Evolutionary conservation across 805 yeast species (phyloP).

Genomic region (Lipomyces yamanashiensis): DNA sequence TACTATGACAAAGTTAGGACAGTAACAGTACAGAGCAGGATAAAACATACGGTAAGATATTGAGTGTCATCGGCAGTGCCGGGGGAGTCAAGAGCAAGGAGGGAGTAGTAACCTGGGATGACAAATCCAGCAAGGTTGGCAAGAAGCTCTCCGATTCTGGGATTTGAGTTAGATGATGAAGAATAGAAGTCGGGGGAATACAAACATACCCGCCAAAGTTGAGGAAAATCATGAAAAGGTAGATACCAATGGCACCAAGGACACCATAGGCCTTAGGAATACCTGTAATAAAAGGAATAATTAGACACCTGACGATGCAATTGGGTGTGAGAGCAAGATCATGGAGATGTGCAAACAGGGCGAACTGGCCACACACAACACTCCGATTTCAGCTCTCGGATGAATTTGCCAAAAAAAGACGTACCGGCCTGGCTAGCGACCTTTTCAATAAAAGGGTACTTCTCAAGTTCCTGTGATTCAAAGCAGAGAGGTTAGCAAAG

Average conservation of each 20-base stretch:
- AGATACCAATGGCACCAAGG: slow-evolving; percentile 64
- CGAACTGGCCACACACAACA: background rate
- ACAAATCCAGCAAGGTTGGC: slow-evolving; percentile 91
- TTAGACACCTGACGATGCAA: background rate
- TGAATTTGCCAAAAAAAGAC: slow-evolving; percentile 5
- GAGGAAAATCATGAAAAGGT: slow-evolving; percentile 78
- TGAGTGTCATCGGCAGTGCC: slow-evolving; percentile 78
- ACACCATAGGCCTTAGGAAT: slow-evolving; percentile 86
- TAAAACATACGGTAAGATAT: slow-evolving; percentile 52
- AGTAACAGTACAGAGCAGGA: no score
- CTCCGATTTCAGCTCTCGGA: background rate
- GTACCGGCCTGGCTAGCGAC: slow-evolving; percentile 45
- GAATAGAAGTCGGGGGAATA: background rate
- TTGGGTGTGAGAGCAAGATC: background rate
- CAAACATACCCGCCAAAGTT: slow-evolving; percentile 75
- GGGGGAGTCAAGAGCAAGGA: slow-evolving; percentile 78
- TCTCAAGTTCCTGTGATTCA: slow-evolving; percentile 42
- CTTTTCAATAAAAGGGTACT: slow-evolving; percentile 42
- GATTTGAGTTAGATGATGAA: background rate
- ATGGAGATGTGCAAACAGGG: background rate
- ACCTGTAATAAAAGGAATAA: slow-evolving; percentile 28
- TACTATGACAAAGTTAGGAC: slow-evolving; percentile 47
- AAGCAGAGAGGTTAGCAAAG: background rate
- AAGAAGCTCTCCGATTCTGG: slow-evolving; percentile 78
- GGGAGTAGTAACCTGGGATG: slow-evolving; percentile 86